Evolutionary conservation across 2,329 filamentous ascomycete genomes (phyloP).

Genomic region (Neobulgaria alba): DNA sequence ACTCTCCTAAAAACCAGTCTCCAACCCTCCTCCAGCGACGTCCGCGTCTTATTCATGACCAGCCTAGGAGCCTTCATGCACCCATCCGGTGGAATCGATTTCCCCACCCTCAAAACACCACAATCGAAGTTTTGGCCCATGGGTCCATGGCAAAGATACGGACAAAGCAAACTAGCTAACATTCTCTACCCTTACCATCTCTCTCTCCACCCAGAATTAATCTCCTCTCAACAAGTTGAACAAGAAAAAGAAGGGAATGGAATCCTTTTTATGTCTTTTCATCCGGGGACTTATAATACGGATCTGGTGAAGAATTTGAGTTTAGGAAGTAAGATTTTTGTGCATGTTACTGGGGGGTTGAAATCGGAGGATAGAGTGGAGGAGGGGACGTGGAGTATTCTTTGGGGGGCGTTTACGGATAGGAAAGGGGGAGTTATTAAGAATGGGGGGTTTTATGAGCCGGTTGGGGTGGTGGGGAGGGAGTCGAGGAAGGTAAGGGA

Average conservation of each 20-base stretch:
- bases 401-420: constrained; percentile 31
- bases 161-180: constrained; percentile 40
- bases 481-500: constrained; percentile 18
- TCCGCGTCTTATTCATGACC: constrained; percentile 13
- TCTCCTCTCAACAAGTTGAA: too few relatives aligned
- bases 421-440: constrained; percentile 16
- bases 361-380: constrained; percentile 14
- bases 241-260: too few relatives aligned
- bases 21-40: constrained; percentile 11
- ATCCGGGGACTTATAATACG: constrained; percentile 29
- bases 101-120: constrained; percentile 21
- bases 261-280: constrained; percentile 31
- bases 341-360: constrained; percentile 1
- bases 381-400: constrained; percentile 32
- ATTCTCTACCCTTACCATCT: constrained; percentile 36
- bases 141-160: constrained; percentile 33
- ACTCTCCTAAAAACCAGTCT: constrained; percentile 23
- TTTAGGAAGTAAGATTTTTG: constrained; percentile 1
- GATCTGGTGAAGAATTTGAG: not conserved
- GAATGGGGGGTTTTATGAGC: constrained; percentile 32
- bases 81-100: constrained; percentile 22
- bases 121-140: constrained; percentile 5
- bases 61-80: constrained; percentile 2
- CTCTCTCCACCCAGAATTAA: constrained; percentile 28
- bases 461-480: constrained; percentile 28